These are phyloP conservation scores for Verbascum thapsus DNA, from an alignment of 257 asterid genomes.

Conservation along the genomic window DNA sequence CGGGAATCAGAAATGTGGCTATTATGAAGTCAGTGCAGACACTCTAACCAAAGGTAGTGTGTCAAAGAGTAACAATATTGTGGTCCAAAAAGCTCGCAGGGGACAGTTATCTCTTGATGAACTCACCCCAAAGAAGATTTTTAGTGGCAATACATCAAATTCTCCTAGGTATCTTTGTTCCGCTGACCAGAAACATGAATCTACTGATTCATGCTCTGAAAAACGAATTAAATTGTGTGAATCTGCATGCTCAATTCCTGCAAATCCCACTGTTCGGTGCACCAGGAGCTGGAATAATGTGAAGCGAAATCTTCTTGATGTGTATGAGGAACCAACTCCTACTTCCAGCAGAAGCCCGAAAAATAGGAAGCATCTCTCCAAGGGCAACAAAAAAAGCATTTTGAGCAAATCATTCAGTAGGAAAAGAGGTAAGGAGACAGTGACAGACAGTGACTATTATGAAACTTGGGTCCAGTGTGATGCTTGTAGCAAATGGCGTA, in stretches of 20 bases:
- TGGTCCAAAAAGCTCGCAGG: constrained; percentile 63
- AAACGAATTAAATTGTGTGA: constrained; percentile 42
- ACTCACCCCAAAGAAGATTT: constrained; percentile 48
- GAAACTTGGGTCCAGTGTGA: constrained; percentile 98
- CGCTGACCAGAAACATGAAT: constrained; percentile 37
- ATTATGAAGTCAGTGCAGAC: constrained; percentile 66
- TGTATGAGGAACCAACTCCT: constrained; percentile 46
- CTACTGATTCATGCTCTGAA: constrained; percentile 32
- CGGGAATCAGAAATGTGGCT: constrained; percentile 74
- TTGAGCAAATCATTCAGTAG: constrained; percentile 31
- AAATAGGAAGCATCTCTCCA: constrained; percentile 45
- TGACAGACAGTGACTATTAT: constrained; percentile 41
- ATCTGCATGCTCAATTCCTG: constrained; percentile 38
- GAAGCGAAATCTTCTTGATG: constrained; percentile 67
- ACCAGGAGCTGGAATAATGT: constrained; percentile 42
- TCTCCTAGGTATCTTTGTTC: constrained; percentile 33
- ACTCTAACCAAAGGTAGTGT: constrained; percentile 37
- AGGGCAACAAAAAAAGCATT: constrained; percentile 25
- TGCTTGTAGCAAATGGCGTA: constrained; percentile 98
- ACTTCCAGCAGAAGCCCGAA: constrained; percentile 33
- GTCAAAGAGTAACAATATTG: constrained; percentile 36
- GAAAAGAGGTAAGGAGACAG: constrained; percentile 42
- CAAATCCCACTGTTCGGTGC: constrained; percentile 33
- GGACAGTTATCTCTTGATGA: constrained; percentile 63
- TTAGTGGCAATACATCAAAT: constrained; percentile 36